Evolutionary conservation across 2,329 filamentous ascomycete genomes (phyloP), one percentile per base, ranked within the genome.

Genomic region (Colletotrichum sp.): DNA sequence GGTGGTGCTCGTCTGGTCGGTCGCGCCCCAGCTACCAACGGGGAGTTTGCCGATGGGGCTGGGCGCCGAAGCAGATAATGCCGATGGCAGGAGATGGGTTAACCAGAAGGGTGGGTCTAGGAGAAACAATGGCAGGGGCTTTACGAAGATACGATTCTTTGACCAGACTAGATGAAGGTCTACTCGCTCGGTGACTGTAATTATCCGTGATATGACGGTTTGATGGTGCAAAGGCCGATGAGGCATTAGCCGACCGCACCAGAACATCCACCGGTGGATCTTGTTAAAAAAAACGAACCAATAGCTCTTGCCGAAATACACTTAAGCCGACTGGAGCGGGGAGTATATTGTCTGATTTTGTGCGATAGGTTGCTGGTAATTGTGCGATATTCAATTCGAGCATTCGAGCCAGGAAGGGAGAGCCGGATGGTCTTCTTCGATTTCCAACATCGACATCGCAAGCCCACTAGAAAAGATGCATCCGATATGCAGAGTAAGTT

Each of bases 301-400:
- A 21, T 3, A 49, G 39, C 2, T 49, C 10, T 7, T 49, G 39
- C 1, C 3, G 39, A n/a, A 49, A 6, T 12, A 49, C 0, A 12
- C 18, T 21, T 3, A 21, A 49, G 18, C 3, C 18, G 5, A 12
- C 0, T 0, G 7, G 39, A 0, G 18, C 39, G 3, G 10, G 39
- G 0, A 49, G 0, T 12, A 21, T 7, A 12, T 49, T 3, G 0
- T 49, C 39, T 6, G 9, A 49, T 1, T 4, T 12, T 12, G 39
- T 49, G 39, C 39, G 39, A 49, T 49, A 21, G 0, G 39, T 21
- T 7, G 39, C 39, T 1, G 39, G 39, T 1, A 57, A 5, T 5
- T 26, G 24, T 5, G 24, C 24, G 13, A 28, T 6, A 8, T 18
- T 0, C 3, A 57, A 57, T 1, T 57, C 21, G 1, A 57, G 52